A percentile compares a stretch with the other conserved stretches of the same genome.
These are phyloP conservation scores for Delitschia confertaspora DNA, from an alignment of 495 filamentous ascomycete species.

Conservation along the genomic window DNA sequence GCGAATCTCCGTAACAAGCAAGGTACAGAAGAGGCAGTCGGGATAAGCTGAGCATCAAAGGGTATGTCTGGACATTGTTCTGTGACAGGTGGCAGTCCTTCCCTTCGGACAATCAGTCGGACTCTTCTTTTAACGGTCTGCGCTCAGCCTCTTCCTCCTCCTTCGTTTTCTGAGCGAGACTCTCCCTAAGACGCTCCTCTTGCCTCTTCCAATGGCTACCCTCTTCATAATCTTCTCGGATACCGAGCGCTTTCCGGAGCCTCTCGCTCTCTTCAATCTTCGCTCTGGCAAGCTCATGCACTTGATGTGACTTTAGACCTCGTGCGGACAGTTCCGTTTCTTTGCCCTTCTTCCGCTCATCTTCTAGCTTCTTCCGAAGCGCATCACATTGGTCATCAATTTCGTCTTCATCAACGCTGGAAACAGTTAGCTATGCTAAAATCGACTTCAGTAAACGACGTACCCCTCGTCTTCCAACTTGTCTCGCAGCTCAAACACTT, in stretches of 20 bases:
- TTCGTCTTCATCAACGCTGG: constrained; percentile 66
- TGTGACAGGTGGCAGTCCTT: no score
- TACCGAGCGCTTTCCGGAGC: constrained; percentile 79
- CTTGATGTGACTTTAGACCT: constrained; percentile 79
- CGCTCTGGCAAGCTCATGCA: constrained; percentile 90
- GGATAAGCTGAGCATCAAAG: no score
- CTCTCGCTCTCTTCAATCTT: constrained; percentile 95
- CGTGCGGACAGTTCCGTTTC: constrained; percentile 35
- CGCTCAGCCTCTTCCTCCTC: constrained; percentile 27
- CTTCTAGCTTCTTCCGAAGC: constrained; percentile 54
- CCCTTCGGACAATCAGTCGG: not conserved
- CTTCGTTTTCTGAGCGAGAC: constrained; percentile 41
- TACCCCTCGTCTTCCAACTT: constrained; percentile 76
- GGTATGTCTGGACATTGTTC: no score
- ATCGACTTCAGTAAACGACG: constrained; percentile 21
- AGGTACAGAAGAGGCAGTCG: no score
- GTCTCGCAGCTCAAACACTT: constrained; percentile 85
- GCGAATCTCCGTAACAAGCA: no score
- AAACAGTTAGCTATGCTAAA: not conserved
- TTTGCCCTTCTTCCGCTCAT: constrained; percentile 42
- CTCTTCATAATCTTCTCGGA: constrained; percentile 80
- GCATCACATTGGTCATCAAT: constrained; percentile 59
- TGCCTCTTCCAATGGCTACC: constrained; percentile 64
- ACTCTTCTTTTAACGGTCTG: constrained; percentile 4
- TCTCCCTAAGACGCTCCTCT: constrained; percentile 59